Base-by-base conservation (phyloP, 2,329 filamentous ascomycete species). In the Fusarium sp. region DNA sequence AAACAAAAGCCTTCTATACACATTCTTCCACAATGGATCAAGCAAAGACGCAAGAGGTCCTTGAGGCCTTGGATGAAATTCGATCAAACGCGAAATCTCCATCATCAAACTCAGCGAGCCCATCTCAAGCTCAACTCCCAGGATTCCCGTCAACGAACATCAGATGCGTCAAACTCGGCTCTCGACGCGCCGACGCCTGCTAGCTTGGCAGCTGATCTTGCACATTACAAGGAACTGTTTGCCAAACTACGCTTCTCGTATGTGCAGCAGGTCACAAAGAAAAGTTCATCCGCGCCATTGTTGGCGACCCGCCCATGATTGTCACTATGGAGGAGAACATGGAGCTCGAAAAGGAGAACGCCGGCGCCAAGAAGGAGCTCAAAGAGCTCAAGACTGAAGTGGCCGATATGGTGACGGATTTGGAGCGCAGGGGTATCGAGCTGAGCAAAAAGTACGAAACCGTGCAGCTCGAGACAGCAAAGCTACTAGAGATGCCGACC, bases 251-350 rank as follows among this genome's bases (percentile, higher is more conserved):
- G 96, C 77, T 98, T 98, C 87, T 97, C 94, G 74, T 98, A 98
- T 84, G 93, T 98, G 77, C 97, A 99, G 84, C 97, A 98, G 86
- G 95, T 98, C 72, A 98, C 96, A 52, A 99, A 84, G 97, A 99
- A 83, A 97, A 98, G 80, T 98, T 98, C 83, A 92, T 99, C 64
- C 94, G 95, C 76, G 92, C 94, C 73, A 97, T 98, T 77, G 95
- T 97, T 18, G 95, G 94, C 73, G 94, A 98, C 73, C 95, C 95
- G 58, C 97, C 96, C 0, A 88, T 95, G 18, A 93, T 98, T 54
- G 94, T 97, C 67, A 92, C 92, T 45, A 90, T 92, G 50, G 89
- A 92, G 77, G 95, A 98, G 80, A 98, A 98, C 81, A 85, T 92
- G 57, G 91, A 92, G 67, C 84, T 97, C 27, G 94, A 97, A 80